Conservation (phyloP, 108 stramenopile genomes). For the Stephanodiscus triporus region DNA sequence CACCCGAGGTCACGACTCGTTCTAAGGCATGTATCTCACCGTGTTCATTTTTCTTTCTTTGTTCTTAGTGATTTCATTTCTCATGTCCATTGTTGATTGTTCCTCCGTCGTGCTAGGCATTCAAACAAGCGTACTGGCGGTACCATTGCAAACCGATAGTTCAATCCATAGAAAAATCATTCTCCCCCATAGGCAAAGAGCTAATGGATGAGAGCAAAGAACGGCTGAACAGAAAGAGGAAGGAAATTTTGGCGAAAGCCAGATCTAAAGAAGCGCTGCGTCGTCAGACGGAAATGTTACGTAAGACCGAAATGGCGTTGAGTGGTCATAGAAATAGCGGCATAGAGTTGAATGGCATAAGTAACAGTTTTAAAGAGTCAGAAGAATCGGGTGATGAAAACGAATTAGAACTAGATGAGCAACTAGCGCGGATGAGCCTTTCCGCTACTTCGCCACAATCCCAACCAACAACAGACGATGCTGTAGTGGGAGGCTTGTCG, state of each 20-base stretch:
- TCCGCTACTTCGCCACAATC: background rate
- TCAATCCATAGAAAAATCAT: constrained; percentile 14
- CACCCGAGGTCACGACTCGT: constrained; percentile 32
- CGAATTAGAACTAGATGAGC: constrained; percentile 13
- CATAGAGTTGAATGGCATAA: background rate
- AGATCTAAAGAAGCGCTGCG: background rate
- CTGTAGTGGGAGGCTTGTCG: background rate
- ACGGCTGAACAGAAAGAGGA: constrained; percentile 21
- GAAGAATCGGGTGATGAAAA: constrained; percentile 20
- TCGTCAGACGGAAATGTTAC: constrained; percentile 19
- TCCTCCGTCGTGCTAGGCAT: too few species aligned
- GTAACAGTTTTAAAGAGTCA: background rate
- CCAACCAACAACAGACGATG: background rate
- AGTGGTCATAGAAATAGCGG: background rate
- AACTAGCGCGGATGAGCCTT: background rate
- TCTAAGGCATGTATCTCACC: too few species aligned
- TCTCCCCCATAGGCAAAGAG: background rate
- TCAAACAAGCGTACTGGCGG: constrained; percentile 40
- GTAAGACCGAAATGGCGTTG: constrained; percentile 16
- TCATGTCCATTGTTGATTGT: too few species aligned
- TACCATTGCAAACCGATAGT: constrained; percentile 31
- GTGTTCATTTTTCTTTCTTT: too few species aligned
- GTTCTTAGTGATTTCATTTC: too few species aligned
- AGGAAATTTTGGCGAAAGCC: constrained; percentile 24
- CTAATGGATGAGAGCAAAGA: constrained; percentile 20